Conservation (phyloP, 1,284 basidiomycete genomes). For the Sutorius eximius region DNA sequence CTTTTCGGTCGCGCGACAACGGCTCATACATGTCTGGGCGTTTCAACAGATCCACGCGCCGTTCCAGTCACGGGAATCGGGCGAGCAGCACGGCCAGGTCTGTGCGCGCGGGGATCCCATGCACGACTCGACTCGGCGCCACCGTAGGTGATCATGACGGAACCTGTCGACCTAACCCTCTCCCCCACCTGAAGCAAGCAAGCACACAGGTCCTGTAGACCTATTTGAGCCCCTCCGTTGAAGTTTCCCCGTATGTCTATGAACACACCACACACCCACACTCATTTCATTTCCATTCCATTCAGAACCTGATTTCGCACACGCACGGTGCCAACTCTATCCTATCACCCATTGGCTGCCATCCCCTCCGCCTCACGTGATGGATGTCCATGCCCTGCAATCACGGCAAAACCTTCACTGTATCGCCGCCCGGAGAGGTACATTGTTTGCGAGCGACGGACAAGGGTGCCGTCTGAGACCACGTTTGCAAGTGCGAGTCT, state of each 20-base stretch:
- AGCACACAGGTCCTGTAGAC: background rate
- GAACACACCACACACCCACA: background rate
- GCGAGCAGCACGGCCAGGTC: background rate
- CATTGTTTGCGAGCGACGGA: background rate
- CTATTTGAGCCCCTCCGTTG: background rate
- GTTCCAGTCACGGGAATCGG: background rate
- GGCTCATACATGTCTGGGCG: background rate
- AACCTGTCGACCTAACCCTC: background rate
- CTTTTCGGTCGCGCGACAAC: background rate
- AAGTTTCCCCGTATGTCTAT: background rate
- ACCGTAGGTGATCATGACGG: background rate
- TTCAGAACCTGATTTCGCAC: background rate
- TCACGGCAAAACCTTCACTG: background rate
- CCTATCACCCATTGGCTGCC: background rate
- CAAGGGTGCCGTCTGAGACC: background rate
- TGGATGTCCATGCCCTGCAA: background rate
- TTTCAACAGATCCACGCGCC: background rate
- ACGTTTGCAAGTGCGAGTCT: background rate
- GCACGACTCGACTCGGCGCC: no score
- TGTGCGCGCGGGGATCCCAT: no score
- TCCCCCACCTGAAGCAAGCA: background rate
- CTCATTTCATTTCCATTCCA: conserved; percentile 9
- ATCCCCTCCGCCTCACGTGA: conserved; percentile 18
- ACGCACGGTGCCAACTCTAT: conserved; percentile 1
- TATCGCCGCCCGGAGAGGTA: conserved; percentile 2